Percentiles rank a stretch among this genome's conserved stretches.
Evolutionary conservation across 177 flowering plant genomes (phyloP).

Genomic region (Vitis hybrid): DNA sequence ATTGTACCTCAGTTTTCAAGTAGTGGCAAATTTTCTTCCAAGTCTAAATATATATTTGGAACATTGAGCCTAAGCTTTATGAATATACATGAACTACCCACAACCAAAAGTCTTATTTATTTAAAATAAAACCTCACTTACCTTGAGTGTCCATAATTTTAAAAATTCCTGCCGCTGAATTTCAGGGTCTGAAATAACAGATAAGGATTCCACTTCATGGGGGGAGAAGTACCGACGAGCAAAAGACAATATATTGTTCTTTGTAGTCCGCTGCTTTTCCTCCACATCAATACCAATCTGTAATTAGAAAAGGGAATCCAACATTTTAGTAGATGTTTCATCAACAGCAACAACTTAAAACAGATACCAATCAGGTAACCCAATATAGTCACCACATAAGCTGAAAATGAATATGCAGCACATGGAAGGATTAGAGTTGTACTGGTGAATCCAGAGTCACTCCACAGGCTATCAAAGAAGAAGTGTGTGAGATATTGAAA

Average conservation of each 20-base stretch:
- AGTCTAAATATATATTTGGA: too few relatives aligned
- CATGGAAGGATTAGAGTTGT: conserved; percentile 22
- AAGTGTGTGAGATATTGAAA: conserved; percentile 87
- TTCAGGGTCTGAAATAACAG: conserved; percentile 63
- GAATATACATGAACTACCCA: too few relatives aligned
- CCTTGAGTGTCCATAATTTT: conserved; percentile 96
- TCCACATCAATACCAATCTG: conserved; percentile 96
- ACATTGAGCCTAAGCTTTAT: too few relatives aligned
- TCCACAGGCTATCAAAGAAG: conserved; percentile 92
- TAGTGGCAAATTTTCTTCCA: too few relatives aligned
- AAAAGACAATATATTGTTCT: conserved; percentile 55
- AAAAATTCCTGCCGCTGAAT: conserved; percentile 72
- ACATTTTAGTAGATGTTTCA: conserved; percentile 5
- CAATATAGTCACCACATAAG: conserved; percentile 1
- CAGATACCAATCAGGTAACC: not conserved
- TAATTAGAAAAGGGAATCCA: conserved; percentile 10
- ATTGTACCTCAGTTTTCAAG: too few relatives aligned
- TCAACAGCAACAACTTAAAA: not conserved
- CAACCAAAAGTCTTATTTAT: too few relatives aligned
- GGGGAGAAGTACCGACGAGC: conserved; percentile 72
- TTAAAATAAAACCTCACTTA: conserved; percentile 19
- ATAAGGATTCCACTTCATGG: conserved; percentile 54
- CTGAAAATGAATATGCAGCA: not conserved
- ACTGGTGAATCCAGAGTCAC: conserved; percentile 65
- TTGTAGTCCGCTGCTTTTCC: conserved; percentile 67